These are phyloP conservation scores for Phellopilus nigrolimitatus DNA, from an alignment of 1,284 basidiomycete species.

Conservation along the genomic window DNA sequence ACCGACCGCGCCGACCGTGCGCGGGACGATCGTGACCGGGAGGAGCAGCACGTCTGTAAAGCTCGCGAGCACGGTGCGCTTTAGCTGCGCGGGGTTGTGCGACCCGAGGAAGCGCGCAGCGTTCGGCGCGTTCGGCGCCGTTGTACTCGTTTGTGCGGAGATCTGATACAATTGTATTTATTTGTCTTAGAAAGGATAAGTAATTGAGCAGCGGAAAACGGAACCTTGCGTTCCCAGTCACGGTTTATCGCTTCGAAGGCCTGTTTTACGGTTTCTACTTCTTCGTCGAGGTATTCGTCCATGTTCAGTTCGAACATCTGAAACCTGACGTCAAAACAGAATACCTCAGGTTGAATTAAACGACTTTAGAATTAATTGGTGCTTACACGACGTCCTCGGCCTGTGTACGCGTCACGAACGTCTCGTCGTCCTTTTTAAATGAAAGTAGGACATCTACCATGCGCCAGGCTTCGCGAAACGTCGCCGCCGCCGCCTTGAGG, in stretches of 20 bases:
- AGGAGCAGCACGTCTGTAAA: constrained; percentile 88
- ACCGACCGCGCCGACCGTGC: constrained; percentile 76
- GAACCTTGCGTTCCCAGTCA: constrained; percentile 72
- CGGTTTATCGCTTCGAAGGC: constrained; percentile 74
- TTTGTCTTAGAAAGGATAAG: constrained; percentile 20
- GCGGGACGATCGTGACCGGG: constrained; percentile 94
- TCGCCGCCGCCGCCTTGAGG: constrained; percentile 83
- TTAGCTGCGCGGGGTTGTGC: constrained; percentile 87
- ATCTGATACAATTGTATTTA: constrained; percentile 17
- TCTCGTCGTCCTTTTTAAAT: constrained; percentile 27
- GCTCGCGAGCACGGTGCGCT: constrained; percentile 87
- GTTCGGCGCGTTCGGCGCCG: constrained; percentile 33
- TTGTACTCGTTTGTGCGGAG: constrained; percentile 18
- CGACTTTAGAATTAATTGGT: neutral
- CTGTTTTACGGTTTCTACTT: constrained; percentile 77
- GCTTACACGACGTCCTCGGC: constrained; percentile 82
- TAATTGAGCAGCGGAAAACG: constrained; percentile 24
- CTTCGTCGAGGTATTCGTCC: constrained; percentile 95
- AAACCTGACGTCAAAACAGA: constrained; percentile 46
- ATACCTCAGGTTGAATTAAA: no score
- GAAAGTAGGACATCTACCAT: constrained; percentile 75
- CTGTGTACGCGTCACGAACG: constrained; percentile 36
- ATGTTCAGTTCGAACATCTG: constrained; percentile 93
- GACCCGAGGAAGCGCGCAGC: constrained; percentile 71
- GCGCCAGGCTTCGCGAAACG: constrained; percentile 84